Evolutionary conservation across 768 basidiomycete species (phyloP).

Genomic region (Inosperma sp.): DNA sequence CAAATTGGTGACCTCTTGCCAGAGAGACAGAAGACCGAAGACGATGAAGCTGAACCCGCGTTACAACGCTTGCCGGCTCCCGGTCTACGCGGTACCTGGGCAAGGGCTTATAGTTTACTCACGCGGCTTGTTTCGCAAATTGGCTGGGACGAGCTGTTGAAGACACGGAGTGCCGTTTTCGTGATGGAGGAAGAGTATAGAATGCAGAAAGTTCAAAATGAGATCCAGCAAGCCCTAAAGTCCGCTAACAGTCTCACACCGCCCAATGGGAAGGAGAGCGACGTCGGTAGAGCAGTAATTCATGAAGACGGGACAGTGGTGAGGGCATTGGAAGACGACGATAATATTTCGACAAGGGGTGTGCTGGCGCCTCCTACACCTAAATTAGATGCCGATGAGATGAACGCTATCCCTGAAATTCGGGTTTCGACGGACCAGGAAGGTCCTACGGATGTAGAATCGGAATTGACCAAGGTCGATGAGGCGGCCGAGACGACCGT

Average conservation of each 20-base stretch:
- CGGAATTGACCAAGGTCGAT: slow-evolving; percentile 17
- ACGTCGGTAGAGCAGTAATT: slow-evolving; percentile 41
- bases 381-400: slow-evolving; percentile 24
- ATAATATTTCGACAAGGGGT: slow-evolving; percentile 67
- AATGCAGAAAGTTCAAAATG: slow-evolving; percentile 84
- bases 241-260: slow-evolving; percentile 21
- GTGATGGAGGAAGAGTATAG: slow-evolving; percentile 99
- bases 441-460: slow-evolving; percentile 32
- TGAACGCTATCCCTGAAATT: slow-evolving; percentile 55
- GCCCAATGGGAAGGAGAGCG: slow-evolving; percentile 25
- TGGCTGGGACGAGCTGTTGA: slow-evolving; percentile 98
- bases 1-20: slow-evolving; percentile 89
- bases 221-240: slow-evolving; percentile 45
- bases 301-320: slow-evolving; percentile 60
- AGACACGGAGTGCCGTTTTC: slow-evolving; percentile 90
- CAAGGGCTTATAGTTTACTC: slow-evolving; percentile 86
- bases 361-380: slow-evolving; percentile 44
- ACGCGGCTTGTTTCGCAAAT: slow-evolving; percentile 90
- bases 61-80: slow-evolving; percentile 93
- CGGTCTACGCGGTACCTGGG: slow-evolving; percentile 92
- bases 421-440: slow-evolving; percentile 66
- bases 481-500: slow-evolving; percentile 5
- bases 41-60: slow-evolving; percentile 91
- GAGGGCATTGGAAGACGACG: slow-evolving; percentile 37
- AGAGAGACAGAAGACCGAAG: slow-evolving; percentile 73